These are phyloP conservation scores for Tetradesmus lagerheimii DNA, from an alignment of 139 green algal genomes.

Conservation along the genomic window DNA sequence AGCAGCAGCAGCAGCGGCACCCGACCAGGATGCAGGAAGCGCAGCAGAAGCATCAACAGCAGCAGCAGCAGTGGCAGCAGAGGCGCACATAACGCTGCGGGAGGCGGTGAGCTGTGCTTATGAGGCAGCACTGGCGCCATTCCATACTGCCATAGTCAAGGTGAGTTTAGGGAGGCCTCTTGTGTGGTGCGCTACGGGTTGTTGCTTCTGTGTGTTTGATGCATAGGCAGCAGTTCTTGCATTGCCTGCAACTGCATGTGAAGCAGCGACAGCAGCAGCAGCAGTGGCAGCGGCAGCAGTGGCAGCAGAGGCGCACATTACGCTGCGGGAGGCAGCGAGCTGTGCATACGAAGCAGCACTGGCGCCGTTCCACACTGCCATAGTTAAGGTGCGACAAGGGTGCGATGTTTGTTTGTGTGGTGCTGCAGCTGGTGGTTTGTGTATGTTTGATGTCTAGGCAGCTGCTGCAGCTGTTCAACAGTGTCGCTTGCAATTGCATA, in stretches of 20 bases:
- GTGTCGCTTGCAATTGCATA: no score
- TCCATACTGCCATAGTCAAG: slow-evolving; percentile 72
- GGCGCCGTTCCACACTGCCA: slow-evolving; percentile 66
- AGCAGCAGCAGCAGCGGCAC: not conserved
- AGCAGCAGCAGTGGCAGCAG: not conserved
- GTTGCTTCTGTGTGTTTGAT: no score
- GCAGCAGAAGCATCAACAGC: not conserved
- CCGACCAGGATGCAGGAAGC: not conserved
- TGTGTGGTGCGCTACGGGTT: no score
- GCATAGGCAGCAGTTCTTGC: no score
- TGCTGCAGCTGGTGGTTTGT: no score
- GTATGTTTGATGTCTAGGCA: no score
- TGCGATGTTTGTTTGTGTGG: no score
- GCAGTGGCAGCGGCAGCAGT: not conserved
- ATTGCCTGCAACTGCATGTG: no score
- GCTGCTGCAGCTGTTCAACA: no score
- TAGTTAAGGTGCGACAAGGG: slow-evolving; percentile 59
- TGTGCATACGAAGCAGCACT: slow-evolving; percentile 68
- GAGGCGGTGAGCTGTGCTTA: slow-evolving; percentile 63
- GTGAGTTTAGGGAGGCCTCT: not conserved
- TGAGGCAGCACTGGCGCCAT: slow-evolving; percentile 60
- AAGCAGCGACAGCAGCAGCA: not conserved
- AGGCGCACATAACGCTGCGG: slow-evolving; percentile 24
- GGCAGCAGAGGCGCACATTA: slow-evolving; percentile 1
- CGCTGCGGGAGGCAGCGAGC: slow-evolving; percentile 46